A percentile compares a stretch with the other conserved stretches of the same genome.
These are phyloP conservation scores for Corallochytrium limacisporum DNA, from an alignment of 78 protist species.

Conservation along the genomic window DNA sequence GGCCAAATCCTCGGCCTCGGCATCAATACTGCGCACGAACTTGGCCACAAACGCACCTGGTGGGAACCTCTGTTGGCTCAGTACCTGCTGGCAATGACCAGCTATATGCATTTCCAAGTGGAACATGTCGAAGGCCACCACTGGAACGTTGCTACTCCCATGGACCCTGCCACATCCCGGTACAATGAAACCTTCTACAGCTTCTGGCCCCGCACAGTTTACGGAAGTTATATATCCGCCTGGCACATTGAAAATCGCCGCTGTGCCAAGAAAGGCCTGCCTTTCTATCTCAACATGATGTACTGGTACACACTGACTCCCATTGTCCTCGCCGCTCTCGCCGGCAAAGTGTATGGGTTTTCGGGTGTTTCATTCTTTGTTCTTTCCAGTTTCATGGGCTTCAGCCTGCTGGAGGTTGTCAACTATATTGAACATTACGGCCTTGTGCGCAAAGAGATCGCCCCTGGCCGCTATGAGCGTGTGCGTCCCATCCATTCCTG, in stretches of 20 bases:
- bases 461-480: neutral
- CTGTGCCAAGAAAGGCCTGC: neutral
- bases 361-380: too few relatives aligned
- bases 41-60: constrained; percentile 14
- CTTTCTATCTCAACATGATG: too few relatives aligned
- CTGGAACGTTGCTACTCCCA: constrained; percentile 3
- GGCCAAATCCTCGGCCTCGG: constrained; percentile 9
- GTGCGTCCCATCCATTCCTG: constrained; percentile 22
- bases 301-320: too few relatives aligned
- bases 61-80: neutral
- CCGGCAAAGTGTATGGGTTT: too few relatives aligned
- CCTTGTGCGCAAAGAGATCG: neutral
- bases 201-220: constrained; percentile 9
- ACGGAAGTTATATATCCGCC: neutral
- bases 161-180: constrained; percentile 20
- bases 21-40: constrained; percentile 22
- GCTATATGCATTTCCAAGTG: constrained; percentile 1
- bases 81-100: neutral
- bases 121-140: constrained; percentile 25
- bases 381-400: neutral
- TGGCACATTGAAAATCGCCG: neutral
- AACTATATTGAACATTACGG: constrained; percentile 26
- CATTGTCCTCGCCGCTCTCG: neutral
- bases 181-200: constrained; percentile 4
- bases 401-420: constrained; percentile 18